phyloP scores from a whole-genome alignment of 768 basidiomycete species.

The Hemileccinum rubropunctum region DNA sequence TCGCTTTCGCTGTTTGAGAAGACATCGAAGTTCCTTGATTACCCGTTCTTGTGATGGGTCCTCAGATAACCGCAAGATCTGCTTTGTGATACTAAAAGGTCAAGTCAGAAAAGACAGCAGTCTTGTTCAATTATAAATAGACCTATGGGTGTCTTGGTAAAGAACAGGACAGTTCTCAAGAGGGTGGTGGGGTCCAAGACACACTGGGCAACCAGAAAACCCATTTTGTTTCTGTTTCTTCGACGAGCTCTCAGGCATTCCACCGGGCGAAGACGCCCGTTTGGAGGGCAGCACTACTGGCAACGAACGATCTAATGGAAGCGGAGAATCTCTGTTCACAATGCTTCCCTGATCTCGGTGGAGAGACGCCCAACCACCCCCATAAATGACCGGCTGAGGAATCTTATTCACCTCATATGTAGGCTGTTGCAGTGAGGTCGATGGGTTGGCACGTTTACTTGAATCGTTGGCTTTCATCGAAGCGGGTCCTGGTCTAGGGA shows the following conservation, averaged over 20 bases:
- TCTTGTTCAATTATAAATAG: slow-evolving; percentile 4
- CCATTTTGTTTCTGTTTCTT: slow-evolving; percentile 39
- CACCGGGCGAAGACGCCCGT: slow-evolving; percentile 34
- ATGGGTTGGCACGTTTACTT: neutral
- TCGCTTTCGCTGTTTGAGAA: slow-evolving; percentile 36
- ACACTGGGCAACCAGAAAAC: slow-evolving; percentile 44
- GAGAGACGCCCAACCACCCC: neutral
- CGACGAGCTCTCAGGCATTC: slow-evolving; percentile 20
- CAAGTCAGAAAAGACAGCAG: slow-evolving; percentile 5
- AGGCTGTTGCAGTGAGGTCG: slow-evolving; percentile 3
- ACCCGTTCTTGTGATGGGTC: slow-evolving; percentile 36
- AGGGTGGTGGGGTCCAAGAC: slow-evolving; percentile 43
- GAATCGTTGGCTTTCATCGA: slow-evolving; percentile 12
- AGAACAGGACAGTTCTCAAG: slow-evolving; percentile 58
- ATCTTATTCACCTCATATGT: neutral
- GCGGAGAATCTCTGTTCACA: neutral
- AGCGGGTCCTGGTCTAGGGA: slow-evolving; percentile 33
- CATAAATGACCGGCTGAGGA: neutral
- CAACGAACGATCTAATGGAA: neutral
- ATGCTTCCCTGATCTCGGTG: neutral
- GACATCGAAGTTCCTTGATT: slow-evolving; percentile 38
- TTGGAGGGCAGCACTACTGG: slow-evolving; percentile 30
- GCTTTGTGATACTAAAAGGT: slow-evolving; percentile 37
- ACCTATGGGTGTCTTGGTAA: slow-evolving; percentile 54
- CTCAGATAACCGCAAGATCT: slow-evolving; percentile 43